These are phyloP conservation scores for Nymphaea colorata DNA, from an alignment of 164 flowering plant genomes.

Conservation along the genomic window DNA sequence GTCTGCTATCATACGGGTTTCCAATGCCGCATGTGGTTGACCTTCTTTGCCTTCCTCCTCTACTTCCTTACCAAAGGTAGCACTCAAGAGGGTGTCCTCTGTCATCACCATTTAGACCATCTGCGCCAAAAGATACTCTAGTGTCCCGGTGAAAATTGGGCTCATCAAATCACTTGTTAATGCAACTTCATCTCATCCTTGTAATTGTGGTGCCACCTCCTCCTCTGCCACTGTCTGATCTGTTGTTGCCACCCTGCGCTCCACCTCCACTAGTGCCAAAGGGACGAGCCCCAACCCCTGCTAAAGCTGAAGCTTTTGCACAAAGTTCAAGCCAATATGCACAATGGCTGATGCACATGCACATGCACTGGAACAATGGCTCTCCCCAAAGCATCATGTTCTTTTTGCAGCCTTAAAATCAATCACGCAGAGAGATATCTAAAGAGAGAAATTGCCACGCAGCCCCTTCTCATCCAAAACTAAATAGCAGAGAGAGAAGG, in stretches of 20 bases:
- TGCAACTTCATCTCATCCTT: not conserved
- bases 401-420: no score
- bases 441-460: no score
- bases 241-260: constrained; percentile 8
- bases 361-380: no score
- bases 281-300: not conserved
- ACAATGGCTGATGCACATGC: no score
- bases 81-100: not conserved
- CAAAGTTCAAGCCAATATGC: constrained; percentile 71
- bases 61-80: constrained; percentile 5
- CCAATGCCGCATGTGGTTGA: constrained; percentile 50
- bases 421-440: no score
- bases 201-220: not conserved
- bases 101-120: not conserved
- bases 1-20: constrained; percentile 34
- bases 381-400: no score
- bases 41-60: constrained; percentile 15
- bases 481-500: no score
- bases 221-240: constrained; percentile 16
- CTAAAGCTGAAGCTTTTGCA: constrained; percentile 82
- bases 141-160: not conserved
- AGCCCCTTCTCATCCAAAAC: no score
- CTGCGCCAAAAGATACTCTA: no score
- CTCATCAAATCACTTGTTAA: not conserved
- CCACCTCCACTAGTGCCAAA: constrained; percentile 26